Evolutionary conservation across 768 basidiomycete species (phyloP).

Genomic region (Boletus edulis): DNA sequence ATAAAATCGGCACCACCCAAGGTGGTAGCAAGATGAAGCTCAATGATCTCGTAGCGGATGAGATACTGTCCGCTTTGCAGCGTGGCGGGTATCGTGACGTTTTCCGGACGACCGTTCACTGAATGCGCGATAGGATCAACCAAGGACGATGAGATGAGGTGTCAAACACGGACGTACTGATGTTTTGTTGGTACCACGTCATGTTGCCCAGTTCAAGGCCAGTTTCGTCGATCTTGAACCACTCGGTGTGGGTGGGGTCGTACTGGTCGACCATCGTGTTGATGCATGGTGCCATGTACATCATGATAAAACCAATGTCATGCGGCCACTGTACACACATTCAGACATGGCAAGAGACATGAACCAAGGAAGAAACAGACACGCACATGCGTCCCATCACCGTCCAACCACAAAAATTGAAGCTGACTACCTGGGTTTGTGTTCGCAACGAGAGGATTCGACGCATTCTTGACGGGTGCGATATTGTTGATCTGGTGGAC

Average conservation of each 20-base stretch:
- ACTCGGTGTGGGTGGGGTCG: conserved; percentile 54
- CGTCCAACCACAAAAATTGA: conserved; percentile 55
- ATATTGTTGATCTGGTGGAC: too few relatives aligned
- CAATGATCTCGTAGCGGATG: too few relatives aligned
- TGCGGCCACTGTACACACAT: conserved; percentile 43
- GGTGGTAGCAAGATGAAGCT: too few relatives aligned
- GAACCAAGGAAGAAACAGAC: neutral
- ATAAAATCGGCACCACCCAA: too few relatives aligned
- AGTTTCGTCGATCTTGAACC: conserved; percentile 70
- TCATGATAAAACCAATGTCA: conserved; percentile 66
- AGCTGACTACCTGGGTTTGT: conserved; percentile 60
- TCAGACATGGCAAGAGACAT: neutral
- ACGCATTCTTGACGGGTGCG: too few relatives aligned
- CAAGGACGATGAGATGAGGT: neutral
- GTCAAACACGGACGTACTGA: conserved; percentile 41
- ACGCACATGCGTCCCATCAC: conserved; percentile 37
- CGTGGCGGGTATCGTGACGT: conserved; percentile 45
- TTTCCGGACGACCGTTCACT: conserved; percentile 43
- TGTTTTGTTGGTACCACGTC: conserved; percentile 52
- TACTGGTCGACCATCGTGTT: conserved; percentile 56
- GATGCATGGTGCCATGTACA: conserved; percentile 69
- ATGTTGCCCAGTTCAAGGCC: conserved; percentile 38
- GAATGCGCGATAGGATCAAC: neutral
- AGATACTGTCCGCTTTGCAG: conserved; percentile 69
- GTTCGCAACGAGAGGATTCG: conserved; percentile 39